These are phyloP conservation scores for Trifolium subterraneum DNA, from an alignment of 306 rosid genomes.

Conservation along the genomic window DNA sequence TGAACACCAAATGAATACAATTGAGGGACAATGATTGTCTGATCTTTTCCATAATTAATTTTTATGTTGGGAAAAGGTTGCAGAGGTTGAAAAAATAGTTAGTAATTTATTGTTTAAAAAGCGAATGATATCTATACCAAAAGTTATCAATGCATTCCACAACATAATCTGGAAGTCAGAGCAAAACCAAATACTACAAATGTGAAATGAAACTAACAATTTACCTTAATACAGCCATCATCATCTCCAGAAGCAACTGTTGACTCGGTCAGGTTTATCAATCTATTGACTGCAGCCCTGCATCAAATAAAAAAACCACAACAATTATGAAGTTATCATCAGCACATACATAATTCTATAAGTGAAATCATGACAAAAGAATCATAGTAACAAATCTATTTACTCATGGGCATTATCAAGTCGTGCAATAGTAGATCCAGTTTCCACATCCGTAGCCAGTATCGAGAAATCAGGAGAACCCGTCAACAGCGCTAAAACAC, in stretches of 20 bases:
- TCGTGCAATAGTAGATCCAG: constrained; percentile 78
- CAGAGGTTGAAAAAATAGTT: neutral
- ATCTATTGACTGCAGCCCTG: constrained; percentile 78
- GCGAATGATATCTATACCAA: neutral
- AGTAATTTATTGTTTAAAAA: constrained; percentile 13
- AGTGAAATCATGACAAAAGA: constrained; percentile 22
- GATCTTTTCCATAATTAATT: constrained; percentile 13
- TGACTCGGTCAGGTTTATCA: constrained; percentile 72
- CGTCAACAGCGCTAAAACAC: constrained; percentile 67
- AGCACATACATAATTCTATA: neutral
- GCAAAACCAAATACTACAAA: constrained; percentile 18
- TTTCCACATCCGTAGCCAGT: constrained; percentile 84
- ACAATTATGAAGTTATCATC: constrained; percentile 21
- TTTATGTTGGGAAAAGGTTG: constrained; percentile 18
- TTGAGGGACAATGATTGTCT: neutral
- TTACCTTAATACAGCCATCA: constrained; percentile 83
- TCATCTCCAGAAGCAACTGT: constrained; percentile 94
- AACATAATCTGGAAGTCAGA: constrained; percentile 22
- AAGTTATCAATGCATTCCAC: constrained; percentile 5
- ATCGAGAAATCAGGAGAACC: constrained; percentile 87
- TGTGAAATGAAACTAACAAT: constrained; percentile 29
- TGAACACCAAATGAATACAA: constrained; percentile 23
- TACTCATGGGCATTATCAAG: constrained; percentile 81
- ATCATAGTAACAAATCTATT: constrained; percentile 28
- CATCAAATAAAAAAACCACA: constrained; percentile 24